A percentile compares a stretch with the other conserved stretches of the same genome.
phyloP scores from a whole-genome alignment of 2,329 filamentous ascomycete species.

The Leptographium flavum region DNA sequence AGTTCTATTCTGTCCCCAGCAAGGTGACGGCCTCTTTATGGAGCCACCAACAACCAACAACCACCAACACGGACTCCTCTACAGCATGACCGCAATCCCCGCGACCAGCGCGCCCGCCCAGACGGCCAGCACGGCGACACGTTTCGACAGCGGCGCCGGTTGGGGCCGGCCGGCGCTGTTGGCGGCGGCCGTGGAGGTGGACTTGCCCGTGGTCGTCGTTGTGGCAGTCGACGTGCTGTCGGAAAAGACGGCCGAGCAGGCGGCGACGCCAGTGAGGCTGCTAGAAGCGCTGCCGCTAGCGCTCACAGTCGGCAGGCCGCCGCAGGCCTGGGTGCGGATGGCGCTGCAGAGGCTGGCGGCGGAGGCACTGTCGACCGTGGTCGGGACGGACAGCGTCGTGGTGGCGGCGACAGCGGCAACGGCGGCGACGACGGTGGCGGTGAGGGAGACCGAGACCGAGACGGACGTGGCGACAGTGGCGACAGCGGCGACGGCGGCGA shows the following conservation, averaged over 20 bases:
- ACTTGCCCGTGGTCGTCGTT: neutral
- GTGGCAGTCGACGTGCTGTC: neutral
- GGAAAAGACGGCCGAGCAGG: neutral
- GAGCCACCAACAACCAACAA: too few species aligned
- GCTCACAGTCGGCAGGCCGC: constrained; percentile 7
- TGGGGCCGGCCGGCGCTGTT: too few species aligned
- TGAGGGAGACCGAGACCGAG: neutral
- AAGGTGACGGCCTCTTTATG: too few species aligned
- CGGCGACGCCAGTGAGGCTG: neutral
- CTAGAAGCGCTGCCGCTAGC: neutral
- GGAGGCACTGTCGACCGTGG: neutral
- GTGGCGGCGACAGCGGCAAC: neutral
- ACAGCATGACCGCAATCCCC: too few species aligned
- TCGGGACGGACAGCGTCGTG: neutral
- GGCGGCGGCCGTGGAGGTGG: neutral
- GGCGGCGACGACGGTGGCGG: neutral
- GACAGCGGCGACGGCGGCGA: neutral
- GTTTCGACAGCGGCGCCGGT: too few species aligned
- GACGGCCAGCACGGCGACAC: too few species aligned
- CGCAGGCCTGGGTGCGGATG: constrained; percentile 13
- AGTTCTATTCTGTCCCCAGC: too few species aligned
- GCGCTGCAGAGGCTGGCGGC: constrained; percentile 9
- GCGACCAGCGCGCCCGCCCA: too few species aligned
- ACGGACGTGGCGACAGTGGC: neutral
- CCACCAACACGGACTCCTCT: too few species aligned